Evolutionary conservation across 2,329 filamentous ascomycete genomes (phyloP), one percentile per base, ranked within the genome.

Genomic region (Ustulina deusta): DNA sequence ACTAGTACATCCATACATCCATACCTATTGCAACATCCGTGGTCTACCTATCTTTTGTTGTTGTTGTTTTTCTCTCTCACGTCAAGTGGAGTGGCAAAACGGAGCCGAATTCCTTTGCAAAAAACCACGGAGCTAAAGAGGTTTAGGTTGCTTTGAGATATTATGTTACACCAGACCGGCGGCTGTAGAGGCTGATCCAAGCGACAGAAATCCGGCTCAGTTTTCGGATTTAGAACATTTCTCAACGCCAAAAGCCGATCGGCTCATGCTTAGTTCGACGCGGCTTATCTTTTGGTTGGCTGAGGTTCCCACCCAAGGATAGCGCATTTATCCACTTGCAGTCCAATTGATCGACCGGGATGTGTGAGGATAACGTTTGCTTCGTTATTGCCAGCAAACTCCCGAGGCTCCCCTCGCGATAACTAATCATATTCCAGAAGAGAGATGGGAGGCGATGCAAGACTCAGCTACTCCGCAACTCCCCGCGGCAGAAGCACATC

Each of bases 221-320:
- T 20, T 29, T 11, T 44, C 54, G 54, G 54, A 20, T 56, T 56
- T 56, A 36, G 54, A 55, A 27, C 52, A 56, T 42, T 29, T n/a
- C 36, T n/a, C 15, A 25, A 17, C 2, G 11, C 1, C 4, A 6
- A 56, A 42, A 56, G 34, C 54, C 54, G 54, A 56, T 29, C 6
- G 36, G 2, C 20, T 25, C n/a, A n/a, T n/a, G 20, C 27, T 55
- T 25, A 40, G 32, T 3, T 10, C 54, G 15, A 56, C 36, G 7
- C 22, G 54, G 54, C 15, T 29, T 11, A 42, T 56, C 22, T 56
- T 56, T 36, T 56, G 36, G 32, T 56, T 42, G 54, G 54, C 20
- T 29, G 7, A 10, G 13, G 6, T 25, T 17, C 22, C 9, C 20
- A 27, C 17, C 34, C 34, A 40, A 40, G 40, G 22, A 40, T 27